Conservation (phyloP, 2,329 filamentous ascomycete species). For the Botryosphaeria dothidea region DNA sequence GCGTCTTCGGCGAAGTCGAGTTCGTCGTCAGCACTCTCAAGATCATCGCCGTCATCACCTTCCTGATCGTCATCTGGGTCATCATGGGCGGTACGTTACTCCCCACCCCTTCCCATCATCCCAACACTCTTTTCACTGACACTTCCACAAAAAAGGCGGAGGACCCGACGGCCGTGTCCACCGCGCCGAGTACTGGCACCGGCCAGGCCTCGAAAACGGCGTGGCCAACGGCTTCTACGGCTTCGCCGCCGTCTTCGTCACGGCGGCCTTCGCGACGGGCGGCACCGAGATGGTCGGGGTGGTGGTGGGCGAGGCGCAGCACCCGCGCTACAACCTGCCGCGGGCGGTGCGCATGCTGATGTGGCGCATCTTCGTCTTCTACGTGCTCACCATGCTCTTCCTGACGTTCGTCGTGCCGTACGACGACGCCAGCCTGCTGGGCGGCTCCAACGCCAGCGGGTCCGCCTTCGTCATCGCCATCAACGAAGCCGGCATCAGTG, state of each 20-base stretch:
- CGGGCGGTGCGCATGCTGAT: constrained; percentile 93
- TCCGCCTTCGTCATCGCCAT: constrained; percentile 96
- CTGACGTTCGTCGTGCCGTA: constrained; percentile 80
- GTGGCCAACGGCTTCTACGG: constrained; percentile 76
- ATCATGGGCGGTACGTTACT: constrained; percentile 76
- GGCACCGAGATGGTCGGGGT: constrained; percentile 77
- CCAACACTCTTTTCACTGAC: constrained; percentile 24
- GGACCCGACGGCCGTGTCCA: constrained; percentile 65
- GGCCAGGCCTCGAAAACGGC: constrained; percentile 75
- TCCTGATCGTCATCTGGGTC: constrained; percentile 84
- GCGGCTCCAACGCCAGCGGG: constrained; percentile 64
- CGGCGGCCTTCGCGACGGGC: constrained; percentile 72
- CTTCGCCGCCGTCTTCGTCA: constrained; percentile 76
- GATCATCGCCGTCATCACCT: constrained; percentile 80
- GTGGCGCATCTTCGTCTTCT: constrained; percentile 87
- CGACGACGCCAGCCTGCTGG: constrained; percentile 64
- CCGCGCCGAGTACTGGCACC: constrained; percentile 72
- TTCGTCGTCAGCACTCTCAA: constrained; percentile 88
- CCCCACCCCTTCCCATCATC: constrained; percentile 36
- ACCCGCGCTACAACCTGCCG: constrained; percentile 80
- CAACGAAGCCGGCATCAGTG: constrained; percentile 72
- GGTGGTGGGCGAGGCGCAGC: constrained; percentile 75
- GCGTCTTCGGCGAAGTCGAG: constrained; percentile 85
- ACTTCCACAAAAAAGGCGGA: constrained; percentile 67
- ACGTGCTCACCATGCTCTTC: constrained; percentile 64